Percentiles rank a stretch among this genome's conserved stretches.
Evolutionary conservation across 148 eudicot genomes (phyloP).

Genomic region (Gaultheria prostrata): DNA sequence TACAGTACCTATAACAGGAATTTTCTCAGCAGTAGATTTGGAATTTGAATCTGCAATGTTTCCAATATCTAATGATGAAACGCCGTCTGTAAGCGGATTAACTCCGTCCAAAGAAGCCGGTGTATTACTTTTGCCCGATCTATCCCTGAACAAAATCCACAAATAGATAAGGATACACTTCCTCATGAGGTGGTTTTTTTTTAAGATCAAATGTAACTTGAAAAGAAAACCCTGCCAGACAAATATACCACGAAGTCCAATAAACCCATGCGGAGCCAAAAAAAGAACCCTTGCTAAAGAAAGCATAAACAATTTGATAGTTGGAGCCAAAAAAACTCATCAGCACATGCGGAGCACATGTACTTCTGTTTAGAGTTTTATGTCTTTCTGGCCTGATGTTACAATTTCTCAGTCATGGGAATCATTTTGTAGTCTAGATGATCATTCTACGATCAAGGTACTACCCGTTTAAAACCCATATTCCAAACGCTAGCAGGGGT

Average conservation of each 20-base stretch:
- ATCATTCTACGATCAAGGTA: background rate
- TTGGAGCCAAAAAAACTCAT: background rate
- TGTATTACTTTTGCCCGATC: conserved; percentile 35
- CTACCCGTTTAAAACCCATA: background rate
- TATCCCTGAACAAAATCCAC: conserved; percentile 20
- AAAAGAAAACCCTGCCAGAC: background rate
- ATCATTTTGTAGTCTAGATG: background rate
- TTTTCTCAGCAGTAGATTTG: conserved; percentile 29
- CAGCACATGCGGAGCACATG: background rate
- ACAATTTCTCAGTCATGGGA: background rate
- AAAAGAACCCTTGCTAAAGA: background rate
- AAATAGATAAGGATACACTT: background rate
- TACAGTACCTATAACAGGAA: conserved; percentile 28
- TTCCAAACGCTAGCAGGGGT: background rate
- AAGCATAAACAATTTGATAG: background rate
- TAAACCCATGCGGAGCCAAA: too few relatives aligned
- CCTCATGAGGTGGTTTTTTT: background rate
- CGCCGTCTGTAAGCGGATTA: conserved; percentile 46
- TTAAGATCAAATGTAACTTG: background rate
- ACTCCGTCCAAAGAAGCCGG: conserved; percentile 38
- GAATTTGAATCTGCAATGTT: conserved; percentile 37
- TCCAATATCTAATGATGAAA: conserved; percentile 62
- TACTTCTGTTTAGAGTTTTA: background rate
- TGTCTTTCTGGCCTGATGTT: background rate
- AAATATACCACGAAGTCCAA: background rate